phyloP scores from a whole-genome alignment of 352 stramenopile species.

The Globisporangium alternatum region DNA sequence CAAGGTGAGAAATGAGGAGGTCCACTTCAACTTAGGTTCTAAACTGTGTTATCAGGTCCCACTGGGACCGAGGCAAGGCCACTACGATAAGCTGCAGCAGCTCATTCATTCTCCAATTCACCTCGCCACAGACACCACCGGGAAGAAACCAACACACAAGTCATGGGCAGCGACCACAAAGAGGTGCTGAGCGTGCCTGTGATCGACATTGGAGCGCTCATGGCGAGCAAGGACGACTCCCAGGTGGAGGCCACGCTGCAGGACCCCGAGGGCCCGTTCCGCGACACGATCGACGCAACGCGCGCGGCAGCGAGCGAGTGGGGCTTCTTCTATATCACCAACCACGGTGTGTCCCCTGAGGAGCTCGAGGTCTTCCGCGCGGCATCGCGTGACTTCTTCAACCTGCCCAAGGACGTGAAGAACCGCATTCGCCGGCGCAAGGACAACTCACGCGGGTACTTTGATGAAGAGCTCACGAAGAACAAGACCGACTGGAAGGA shows the following conservation, averaged over 20 bases:
- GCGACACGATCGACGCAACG: constrained; percentile 37
- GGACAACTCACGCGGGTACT: constrained; percentile 89
- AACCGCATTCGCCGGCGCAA: constrained; percentile 48
- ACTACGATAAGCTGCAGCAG: no score
- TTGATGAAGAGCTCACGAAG: constrained; percentile 94
- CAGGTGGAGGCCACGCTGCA: constrained; percentile 31
- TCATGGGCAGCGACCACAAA: no score
- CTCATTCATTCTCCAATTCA: no score
- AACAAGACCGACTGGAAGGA: constrained; percentile 93
- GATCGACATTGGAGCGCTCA: constrained; percentile 50
- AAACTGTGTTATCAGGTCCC: no score
- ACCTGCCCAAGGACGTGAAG: constrained; percentile 59
- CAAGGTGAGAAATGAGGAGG: no score
- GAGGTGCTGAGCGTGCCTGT: constrained; percentile 27
- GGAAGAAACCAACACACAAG: no score
- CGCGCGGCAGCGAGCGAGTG: constrained; percentile 66
- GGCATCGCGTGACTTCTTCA: constrained; percentile 83
- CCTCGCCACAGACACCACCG: no score
- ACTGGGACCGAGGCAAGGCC: no score
- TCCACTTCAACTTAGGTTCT: no score
- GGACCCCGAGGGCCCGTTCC: constrained; percentile 16
- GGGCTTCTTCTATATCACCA: constrained; percentile 93
- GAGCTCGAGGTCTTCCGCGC: constrained; percentile 63
- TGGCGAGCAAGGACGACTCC: constrained; percentile 29
- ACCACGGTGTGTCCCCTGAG: constrained; percentile 63